Base-by-base conservation (phyloP, 495 filamentous ascomycete genomes). In the Penicillium fimorum region DNA sequence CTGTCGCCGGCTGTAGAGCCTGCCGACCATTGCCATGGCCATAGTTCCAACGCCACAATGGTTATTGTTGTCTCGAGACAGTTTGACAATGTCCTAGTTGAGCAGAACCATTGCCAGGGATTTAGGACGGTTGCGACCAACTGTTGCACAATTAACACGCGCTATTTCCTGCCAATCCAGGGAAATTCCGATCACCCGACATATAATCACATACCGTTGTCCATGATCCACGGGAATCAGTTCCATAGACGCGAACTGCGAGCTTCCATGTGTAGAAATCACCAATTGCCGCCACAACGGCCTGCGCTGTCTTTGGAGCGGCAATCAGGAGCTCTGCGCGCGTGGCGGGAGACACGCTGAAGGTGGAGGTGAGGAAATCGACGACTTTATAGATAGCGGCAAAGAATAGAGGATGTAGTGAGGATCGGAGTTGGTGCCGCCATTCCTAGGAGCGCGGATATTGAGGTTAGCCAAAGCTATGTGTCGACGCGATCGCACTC, bases 31-130 rank as follows among this genome's bases (percentile, higher is more conserved):
- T 79, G 68, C 95, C 94, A 97, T 17, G 94, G 94, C 92, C 92
- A 97, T 53, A 85, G 82, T 60, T 83, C 82, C 15, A 97, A 73
- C 5, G 92, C 94, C 51, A 84, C 76, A 53, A 89, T 77, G 13
- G 94, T 97, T 58, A 99, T 65, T 4, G 87, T 89, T 1, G 89
- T 95, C 76, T 99, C 94, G 9, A 96, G 74, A 52, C 87, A 94
- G 72, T 97, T 99, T 40, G 92, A 97, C 50, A 99, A 83, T 0
- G 94, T 96, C 53, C 94, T 82, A 2, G 91, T 95, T 0, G 92
- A 92, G 69, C 88, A 95, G 70, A 95, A 97, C 88, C 88, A 99
- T 68, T 97, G 91, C 91, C 95, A 99, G 17, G 94, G 91, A 66
- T 85, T 97, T 59, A 88, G 72, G 30, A 92, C 71, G 2, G 88